Conservation (phyloP, 495 filamentous ascomycete genomes). For the Apodospora peruviana region DNA sequence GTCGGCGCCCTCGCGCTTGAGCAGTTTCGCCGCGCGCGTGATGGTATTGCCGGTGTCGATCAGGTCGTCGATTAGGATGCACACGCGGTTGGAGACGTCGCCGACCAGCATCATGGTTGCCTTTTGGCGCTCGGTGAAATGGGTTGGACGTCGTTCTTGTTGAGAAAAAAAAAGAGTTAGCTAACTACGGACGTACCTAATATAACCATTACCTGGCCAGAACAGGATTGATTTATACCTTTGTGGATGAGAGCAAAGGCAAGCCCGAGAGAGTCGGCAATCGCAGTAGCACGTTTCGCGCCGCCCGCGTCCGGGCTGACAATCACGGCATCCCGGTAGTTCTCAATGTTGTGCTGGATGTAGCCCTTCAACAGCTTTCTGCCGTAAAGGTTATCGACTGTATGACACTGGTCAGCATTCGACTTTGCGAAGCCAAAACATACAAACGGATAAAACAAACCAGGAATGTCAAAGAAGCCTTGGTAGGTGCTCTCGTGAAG, state of each 20-base stretch:
- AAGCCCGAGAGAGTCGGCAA: slow-evolving; percentile 88
- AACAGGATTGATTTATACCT: too few relatives aligned
- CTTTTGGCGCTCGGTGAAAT: slow-evolving; percentile 88
- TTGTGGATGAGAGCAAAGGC: slow-evolving; percentile 98
- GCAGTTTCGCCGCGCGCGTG: slow-evolving; percentile 87
- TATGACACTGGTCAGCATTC: neutral
- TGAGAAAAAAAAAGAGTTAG: neutral
- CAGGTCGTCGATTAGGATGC: slow-evolving; percentile 91
- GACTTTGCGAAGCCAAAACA: too few relatives aligned
- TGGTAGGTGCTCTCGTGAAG: slow-evolving; percentile 72
- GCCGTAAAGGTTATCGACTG: slow-evolving; percentile 90
- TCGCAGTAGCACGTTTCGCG: slow-evolving; percentile 94
- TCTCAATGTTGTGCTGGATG: slow-evolving; percentile 81
- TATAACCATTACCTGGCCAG: slow-evolving; percentile 32
- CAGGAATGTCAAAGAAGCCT: slow-evolving; percentile 93
- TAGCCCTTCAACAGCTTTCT: slow-evolving; percentile 83
- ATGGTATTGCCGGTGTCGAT: slow-evolving; percentile 96
- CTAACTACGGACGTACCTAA: slow-evolving; percentile 1
- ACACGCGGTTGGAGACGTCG: slow-evolving; percentile 73
- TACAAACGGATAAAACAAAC: slow-evolving; percentile 6
- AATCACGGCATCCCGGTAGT: slow-evolving; percentile 82
- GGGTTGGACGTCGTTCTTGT: slow-evolving; percentile 94
- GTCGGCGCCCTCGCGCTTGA: slow-evolving; percentile 89
- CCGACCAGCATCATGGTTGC: slow-evolving; percentile 99
- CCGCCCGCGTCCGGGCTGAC: slow-evolving; percentile 97